phyloP scores from a whole-genome alignment of 192 early-diverging fungal genomes.

The Gigaspora rosea region DNA sequence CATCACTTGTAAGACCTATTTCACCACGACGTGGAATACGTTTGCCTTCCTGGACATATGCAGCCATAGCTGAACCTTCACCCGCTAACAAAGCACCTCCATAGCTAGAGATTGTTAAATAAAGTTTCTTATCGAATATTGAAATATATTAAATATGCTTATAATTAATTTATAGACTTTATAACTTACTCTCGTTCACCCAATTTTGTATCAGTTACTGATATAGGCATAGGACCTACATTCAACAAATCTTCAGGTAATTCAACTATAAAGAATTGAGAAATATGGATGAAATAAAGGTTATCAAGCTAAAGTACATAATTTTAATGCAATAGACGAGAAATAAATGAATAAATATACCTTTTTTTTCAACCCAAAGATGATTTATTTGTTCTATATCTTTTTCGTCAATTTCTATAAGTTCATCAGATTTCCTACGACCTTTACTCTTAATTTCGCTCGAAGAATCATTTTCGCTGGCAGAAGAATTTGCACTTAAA shows the following conservation, averaged over 20 bases:
- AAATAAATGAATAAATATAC: conserved; percentile 21
- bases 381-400: conserved; percentile 35
- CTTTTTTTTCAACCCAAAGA: conserved; percentile 65
- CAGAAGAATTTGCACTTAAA: not conserved
- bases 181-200: conserved; percentile 60
- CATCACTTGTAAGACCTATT: conserved; percentile 82
- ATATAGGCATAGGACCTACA: conserved; percentile 69
- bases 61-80: conserved; percentile 89
- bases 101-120: conserved; percentile 55
- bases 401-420: conserved; percentile 21
- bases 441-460: not conserved
- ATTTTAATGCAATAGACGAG: no score
- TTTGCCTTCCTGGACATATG: conserved; percentile 88
- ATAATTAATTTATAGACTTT: not conserved
- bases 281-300: not conserved
- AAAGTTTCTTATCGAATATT: conserved; percentile 34
- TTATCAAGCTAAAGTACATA: not conserved
- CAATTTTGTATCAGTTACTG: conserved; percentile 56
- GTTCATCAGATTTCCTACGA: not conserved
- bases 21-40: conserved; percentile 97
- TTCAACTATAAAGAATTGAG: conserved; percentile 42
- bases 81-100: conserved; percentile 83
- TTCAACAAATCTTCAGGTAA: conserved; percentile 61
- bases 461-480: not conserved
- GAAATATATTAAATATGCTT: no score